Evolutionary conservation across 2,329 filamentous ascomycete species (phyloP).

Genomic region (Exophiala lecanii-corni): DNA sequence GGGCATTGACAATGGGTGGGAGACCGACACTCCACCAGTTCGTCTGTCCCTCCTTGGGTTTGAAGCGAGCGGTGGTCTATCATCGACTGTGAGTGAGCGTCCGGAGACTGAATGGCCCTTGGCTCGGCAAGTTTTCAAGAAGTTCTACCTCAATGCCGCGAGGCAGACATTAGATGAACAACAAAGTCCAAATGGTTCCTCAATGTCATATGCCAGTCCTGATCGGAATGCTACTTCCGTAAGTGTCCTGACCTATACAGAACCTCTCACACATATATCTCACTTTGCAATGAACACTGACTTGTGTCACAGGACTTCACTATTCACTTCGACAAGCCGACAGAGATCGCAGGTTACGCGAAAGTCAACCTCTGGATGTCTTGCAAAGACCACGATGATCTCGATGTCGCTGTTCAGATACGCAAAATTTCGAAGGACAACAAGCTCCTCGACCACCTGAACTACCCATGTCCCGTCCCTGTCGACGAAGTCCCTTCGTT

Average conservation of each 20-base stretch:
- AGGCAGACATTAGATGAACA: too few species aligned
- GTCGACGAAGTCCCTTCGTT: slow-evolving; percentile 37
- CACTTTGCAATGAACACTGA: too few species aligned
- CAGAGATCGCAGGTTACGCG: slow-evolving; percentile 39
- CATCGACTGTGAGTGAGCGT: not conserved
- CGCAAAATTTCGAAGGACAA: slow-evolving; percentile 43
- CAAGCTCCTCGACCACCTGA: slow-evolving; percentile 40
- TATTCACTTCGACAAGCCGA: slow-evolving; percentile 11
- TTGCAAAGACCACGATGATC: slow-evolving; percentile 39
- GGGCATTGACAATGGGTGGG: slow-evolving; percentile 42
- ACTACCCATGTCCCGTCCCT: slow-evolving; percentile 37
- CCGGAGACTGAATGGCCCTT: not conserved
- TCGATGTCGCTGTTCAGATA: slow-evolving; percentile 42
- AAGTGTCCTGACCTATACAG: too few species aligned
- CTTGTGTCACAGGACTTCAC: slow-evolving; percentile 12
- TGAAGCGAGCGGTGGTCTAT: not conserved
- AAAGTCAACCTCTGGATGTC: slow-evolving; percentile 47
- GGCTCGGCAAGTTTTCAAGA: not conserved
- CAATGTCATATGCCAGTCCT: too few species aligned
- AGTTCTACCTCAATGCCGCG: not conserved
- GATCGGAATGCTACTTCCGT: too few species aligned
- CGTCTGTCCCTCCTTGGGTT: slow-evolving; percentile 25
- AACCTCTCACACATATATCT: too few species aligned
- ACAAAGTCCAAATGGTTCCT: too few species aligned
- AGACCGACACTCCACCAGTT: slow-evolving; percentile 42